Conservation (phyloP, 2,329 filamentous ascomycete species). For the Salinomyces thailandicus region DNA sequence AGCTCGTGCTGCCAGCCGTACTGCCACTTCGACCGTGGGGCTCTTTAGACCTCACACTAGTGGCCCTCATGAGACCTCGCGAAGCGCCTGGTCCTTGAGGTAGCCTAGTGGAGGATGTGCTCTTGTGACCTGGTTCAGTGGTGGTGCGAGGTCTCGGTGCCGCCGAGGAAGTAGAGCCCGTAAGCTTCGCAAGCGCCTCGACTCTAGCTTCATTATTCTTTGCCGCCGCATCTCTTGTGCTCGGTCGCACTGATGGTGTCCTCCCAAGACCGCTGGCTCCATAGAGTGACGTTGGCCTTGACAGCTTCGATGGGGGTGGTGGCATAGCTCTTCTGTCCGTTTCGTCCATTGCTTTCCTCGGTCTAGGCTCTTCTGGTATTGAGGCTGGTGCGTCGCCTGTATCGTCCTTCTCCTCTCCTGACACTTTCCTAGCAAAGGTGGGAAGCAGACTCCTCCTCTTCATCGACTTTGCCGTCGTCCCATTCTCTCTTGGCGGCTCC, state of each 20-base stretch:
- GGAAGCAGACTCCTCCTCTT: conserved; percentile 25
- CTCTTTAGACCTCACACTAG: conserved; percentile 8
- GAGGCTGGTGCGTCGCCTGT: not conserved
- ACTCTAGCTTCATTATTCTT: conserved; percentile 6
- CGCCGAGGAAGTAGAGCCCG: conserved; percentile 1
- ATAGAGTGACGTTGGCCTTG: conserved; percentile 10
- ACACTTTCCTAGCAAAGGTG: conserved; percentile 17
- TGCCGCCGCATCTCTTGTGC: conserved; percentile 6
- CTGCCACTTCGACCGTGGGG: conserved; percentile 8
- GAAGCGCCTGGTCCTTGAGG: conserved; percentile 13
- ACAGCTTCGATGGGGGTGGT: conserved; percentile 15
- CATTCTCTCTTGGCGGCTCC: conserved; percentile 2
- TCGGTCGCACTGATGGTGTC: conserved; percentile 10
- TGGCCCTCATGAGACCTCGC: conserved; percentile 7
- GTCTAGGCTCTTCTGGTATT: not conserved
- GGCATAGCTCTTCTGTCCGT: conserved; percentile 20
- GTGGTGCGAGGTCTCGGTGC: conserved; percentile 1
- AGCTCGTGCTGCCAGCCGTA: conserved; percentile 7
- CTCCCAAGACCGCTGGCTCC: conserved; percentile 7
- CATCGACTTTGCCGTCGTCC: conserved; percentile 11
- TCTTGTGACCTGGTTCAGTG: conserved; percentile 10
- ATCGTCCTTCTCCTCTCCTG: conserved; percentile 13
- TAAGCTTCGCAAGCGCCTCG: conserved; percentile 9
- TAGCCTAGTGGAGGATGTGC: conserved; percentile 16
- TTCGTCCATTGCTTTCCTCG: conserved; percentile 7